A percentile compares a stretch with the other conserved stretches of the same genome.
These are phyloP conservation scores for Citrullus amarus DNA, from an alignment of 306 rosid species.

Conservation along the genomic window DNA sequence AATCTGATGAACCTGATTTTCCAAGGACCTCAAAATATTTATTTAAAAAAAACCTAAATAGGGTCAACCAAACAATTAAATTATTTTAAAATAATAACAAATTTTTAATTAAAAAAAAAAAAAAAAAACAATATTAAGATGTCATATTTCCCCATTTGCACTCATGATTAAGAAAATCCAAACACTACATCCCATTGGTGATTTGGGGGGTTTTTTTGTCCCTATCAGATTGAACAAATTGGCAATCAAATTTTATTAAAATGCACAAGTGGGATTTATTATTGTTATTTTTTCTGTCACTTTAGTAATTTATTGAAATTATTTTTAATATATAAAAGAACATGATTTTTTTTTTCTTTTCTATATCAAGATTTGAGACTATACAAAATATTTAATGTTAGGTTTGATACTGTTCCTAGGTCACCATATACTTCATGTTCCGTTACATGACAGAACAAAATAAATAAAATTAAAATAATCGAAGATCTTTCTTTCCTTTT, in stretches of 20 bases:
- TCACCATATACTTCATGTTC: background rate
- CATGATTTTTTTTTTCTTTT: background rate
- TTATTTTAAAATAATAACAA: background rate
- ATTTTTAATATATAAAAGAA: background rate
- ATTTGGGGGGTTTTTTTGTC: background rate
- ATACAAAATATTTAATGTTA: background rate
- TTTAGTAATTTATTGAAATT: background rate
- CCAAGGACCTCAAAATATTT: background rate
- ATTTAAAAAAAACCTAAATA: background rate
- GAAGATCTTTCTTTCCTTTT: background rate
- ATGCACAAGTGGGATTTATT: background rate
- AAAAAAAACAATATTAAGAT: background rate
- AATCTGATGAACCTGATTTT: background rate
- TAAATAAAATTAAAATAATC: background rate
- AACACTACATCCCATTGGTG: slow-evolving; percentile 5
- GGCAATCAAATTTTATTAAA: background rate
- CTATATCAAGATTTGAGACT: background rate
- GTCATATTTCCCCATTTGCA: slow-evolving; percentile 4
- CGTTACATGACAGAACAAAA: background rate
- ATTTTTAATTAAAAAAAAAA: background rate
- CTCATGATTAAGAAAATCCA: slow-evolving; percentile 4
- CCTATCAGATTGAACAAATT: background rate
- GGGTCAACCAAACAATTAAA: background rate
- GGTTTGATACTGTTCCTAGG: slow-evolving; percentile 8
- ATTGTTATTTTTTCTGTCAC: background rate